A percentile compares a stretch with the other conserved stretches of the same genome.
These are phyloP conservation scores for Corchorus capsularis DNA, from an alignment of 345 rosid species.

Conservation along the genomic window DNA sequence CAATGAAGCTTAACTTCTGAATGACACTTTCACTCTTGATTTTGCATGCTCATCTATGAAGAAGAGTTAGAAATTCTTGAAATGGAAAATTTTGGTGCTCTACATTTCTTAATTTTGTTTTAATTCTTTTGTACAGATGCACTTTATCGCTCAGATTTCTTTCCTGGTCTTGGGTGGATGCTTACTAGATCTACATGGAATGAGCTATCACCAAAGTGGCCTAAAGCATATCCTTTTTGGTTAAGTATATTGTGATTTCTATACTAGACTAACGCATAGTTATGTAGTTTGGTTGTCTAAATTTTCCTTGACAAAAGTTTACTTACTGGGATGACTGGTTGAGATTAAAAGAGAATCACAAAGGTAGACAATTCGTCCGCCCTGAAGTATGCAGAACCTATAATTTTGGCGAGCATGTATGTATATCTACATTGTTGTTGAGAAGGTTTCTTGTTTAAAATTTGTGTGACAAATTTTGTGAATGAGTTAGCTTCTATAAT, in stretches of 20 bases:
- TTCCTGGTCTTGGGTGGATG: constrained; percentile 99
- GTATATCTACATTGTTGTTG: constrained; percentile 28
- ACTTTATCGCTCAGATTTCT: constrained; percentile 95
- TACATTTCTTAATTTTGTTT: constrained; percentile 24
- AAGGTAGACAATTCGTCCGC: constrained; percentile 88
- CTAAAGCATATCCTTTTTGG: constrained; percentile 43
- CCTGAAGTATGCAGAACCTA: constrained; percentile 99
- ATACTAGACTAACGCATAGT: constrained; percentile 17
- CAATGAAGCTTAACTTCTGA: constrained; percentile 6
- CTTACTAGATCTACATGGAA: constrained; percentile 81
- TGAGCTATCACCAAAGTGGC: constrained; percentile 99
- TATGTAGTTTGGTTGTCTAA: constrained; percentile 15
- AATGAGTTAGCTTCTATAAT: not conserved
- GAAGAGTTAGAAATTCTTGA: not conserved
- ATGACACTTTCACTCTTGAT: not conserved
- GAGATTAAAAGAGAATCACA: constrained; percentile 86
- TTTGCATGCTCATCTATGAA: not conserved
- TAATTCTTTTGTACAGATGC: constrained; percentile 56
- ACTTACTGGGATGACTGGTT: constrained; percentile 99
- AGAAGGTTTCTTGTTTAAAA: constrained; percentile 17
- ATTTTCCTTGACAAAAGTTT: constrained; percentile 63
- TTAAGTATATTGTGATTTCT: constrained; percentile 7
- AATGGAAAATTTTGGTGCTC: not conserved
- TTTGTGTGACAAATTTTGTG: not conserved
- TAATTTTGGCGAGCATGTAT: constrained; percentile 96